Evolutionary conservation across 352 stramenopile species (phyloP).

Genomic region (Nannochloropsis limnetica): DNA sequence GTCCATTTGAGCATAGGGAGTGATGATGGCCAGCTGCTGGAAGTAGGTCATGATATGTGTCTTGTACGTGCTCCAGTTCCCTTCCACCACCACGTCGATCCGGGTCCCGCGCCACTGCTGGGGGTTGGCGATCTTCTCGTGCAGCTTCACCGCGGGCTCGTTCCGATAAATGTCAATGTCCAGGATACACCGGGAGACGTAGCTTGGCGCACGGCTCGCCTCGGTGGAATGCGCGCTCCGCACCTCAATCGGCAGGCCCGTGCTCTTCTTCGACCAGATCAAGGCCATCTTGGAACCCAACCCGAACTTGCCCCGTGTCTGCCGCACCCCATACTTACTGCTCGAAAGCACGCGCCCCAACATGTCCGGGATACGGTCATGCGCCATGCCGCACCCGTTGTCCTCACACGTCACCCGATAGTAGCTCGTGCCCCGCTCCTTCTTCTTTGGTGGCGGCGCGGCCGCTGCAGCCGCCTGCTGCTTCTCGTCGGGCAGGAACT

Average conservation of each 20-base stretch:
- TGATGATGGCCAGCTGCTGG: constrained; percentile 73
- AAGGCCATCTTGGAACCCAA: constrained; percentile 78
- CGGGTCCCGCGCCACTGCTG: constrained; percentile 52
- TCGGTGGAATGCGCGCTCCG: constrained; percentile 41
- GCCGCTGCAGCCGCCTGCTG: constrained; percentile 33
- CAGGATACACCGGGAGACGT: constrained; percentile 61
- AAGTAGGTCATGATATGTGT: constrained; percentile 67
- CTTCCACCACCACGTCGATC: constrained; percentile 60
- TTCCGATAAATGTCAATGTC: constrained; percentile 78
- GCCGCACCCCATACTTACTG: constrained; percentile 71
- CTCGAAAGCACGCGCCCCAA: constrained; percentile 68
- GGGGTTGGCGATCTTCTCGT: constrained; percentile 58
- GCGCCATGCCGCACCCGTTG: constrained; percentile 71
- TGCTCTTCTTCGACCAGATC: constrained; percentile 76
- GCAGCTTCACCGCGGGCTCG: constrained; percentile 61
- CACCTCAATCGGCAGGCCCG: constrained; percentile 64
- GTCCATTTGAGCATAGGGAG: constrained; percentile 65
- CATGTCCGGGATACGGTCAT: constrained; percentile 64
- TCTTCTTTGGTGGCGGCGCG: constrained; percentile 50
- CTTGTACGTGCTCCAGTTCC: constrained; percentile 69
- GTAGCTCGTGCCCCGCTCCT: constrained; percentile 51
- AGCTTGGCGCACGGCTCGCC: constrained; percentile 36
- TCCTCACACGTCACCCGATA: constrained; percentile 66
- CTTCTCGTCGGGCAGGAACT: constrained; percentile 35
- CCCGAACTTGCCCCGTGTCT: constrained; percentile 74